phyloP scores from a whole-genome alignment of 371 early-diverging fungal genomes.

The Cokeromyces recurvatus region DNA sequence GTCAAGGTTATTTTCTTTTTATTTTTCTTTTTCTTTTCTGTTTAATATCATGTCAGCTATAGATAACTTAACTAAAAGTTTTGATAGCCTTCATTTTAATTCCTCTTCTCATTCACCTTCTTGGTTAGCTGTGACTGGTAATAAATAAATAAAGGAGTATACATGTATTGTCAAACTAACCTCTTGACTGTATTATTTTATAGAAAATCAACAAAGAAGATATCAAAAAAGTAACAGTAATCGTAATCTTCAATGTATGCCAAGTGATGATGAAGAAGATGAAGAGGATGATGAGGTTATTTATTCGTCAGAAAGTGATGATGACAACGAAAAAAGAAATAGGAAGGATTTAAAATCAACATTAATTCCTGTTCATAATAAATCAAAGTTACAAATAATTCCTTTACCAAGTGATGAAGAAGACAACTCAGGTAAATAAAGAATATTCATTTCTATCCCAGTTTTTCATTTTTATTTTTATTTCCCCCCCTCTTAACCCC shows the following conservation, averaged over 20 bases:
- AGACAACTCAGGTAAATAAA: conserved; percentile 12
- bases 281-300: conserved; percentile 27
- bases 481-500: no score
- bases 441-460: neutral
- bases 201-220: neutral
- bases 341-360: neutral
- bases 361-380: neutral
- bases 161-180: no score
- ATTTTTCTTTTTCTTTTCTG: no score
- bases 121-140: no score
- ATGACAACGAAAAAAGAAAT: conserved; percentile 2
- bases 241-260: conserved; percentile 34
- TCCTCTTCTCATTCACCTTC: no score
- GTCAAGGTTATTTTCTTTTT: no score
- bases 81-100: no score
- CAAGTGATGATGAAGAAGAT: conserved; percentile 40
- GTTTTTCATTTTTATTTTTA: neutral
- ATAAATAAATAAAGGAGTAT: no score
- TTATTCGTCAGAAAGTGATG: conserved; percentile 6
- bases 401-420: conserved; percentile 40
- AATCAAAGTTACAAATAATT: neutral
- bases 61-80: no score
- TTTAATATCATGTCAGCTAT: no score
- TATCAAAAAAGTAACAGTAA: conserved; percentile 16
- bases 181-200: no score